Conservation (phyloP, 352 stramenopile genomes). For the Saprolegnia diclina region DNA sequence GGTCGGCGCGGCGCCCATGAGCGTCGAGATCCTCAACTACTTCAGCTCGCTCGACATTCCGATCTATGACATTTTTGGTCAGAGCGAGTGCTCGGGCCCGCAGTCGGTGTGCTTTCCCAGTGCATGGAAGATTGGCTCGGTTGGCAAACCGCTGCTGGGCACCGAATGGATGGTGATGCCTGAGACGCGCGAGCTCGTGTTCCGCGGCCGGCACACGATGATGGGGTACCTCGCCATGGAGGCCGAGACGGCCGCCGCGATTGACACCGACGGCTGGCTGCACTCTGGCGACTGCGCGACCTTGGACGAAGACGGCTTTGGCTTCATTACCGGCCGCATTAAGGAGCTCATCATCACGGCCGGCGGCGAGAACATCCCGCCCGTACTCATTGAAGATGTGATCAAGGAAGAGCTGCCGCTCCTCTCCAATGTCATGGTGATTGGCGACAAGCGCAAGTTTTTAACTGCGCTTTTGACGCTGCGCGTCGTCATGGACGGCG, state of each 20-base stretch:
- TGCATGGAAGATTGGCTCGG: slow-evolving; percentile 84
- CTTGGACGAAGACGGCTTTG: slow-evolving; percentile 83
- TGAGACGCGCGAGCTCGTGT: slow-evolving; percentile 52
- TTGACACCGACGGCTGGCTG: slow-evolving; percentile 85
- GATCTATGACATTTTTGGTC: slow-evolving; percentile 88
- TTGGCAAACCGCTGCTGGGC: slow-evolving; percentile 55
- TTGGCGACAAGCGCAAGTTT: slow-evolving; percentile 89
- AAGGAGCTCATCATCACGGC: slow-evolving; percentile 94
- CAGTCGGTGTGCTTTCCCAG: slow-evolving; percentile 57
- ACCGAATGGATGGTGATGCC: slow-evolving; percentile 36
- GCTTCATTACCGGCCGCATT: slow-evolving; percentile 89
- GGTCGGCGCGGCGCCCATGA: slow-evolving; percentile 63
- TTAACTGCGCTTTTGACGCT: slow-evolving; percentile 85
- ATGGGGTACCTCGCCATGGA: slow-evolving; percentile 72
- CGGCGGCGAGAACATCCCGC: slow-evolving; percentile 89
- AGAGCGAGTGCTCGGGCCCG: slow-evolving; percentile 88
- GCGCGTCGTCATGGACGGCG: slow-evolving; percentile 51
- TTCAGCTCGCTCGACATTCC: slow-evolving; percentile 92
- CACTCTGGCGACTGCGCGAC: slow-evolving; percentile 85
- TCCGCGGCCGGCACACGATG: slow-evolving; percentile 60
- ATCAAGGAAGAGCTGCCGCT: slow-evolving; percentile 76
- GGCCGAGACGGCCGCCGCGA: slow-evolving; percentile 46
- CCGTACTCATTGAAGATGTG: slow-evolving; percentile 81
- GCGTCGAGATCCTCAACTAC: slow-evolving; percentile 62
- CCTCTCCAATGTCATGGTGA: slow-evolving; percentile 84